Conservation (phyloP, 2,329 filamentous ascomycete species). For the Simplicillium sp. region DNA sequence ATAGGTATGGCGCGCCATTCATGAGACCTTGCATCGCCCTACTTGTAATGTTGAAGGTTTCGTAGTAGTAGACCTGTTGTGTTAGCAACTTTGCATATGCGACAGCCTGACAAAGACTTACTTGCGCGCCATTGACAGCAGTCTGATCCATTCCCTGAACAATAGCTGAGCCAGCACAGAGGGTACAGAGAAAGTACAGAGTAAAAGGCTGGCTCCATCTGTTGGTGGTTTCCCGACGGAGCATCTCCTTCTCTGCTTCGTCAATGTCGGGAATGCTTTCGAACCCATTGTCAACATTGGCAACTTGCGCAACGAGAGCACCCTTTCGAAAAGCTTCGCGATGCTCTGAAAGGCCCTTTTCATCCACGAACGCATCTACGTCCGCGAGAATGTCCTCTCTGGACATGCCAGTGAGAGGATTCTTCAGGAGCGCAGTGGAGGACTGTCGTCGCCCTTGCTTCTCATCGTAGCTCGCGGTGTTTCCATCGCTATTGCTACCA, state of each 20-base stretch:
- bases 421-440: conserved; percentile 17
- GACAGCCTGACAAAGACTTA: conserved; percentile 33
- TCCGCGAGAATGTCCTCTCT: conserved; percentile 20
- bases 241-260: conserved; percentile 17
- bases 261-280: conserved; percentile 16
- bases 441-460: conserved; percentile 10
- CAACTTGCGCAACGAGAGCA: conserved; percentile 39
- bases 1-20: conserved; percentile 46
- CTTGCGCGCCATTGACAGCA: conserved; percentile 54
- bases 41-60: conserved; percentile 21
- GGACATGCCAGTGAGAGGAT: conserved; percentile 19
- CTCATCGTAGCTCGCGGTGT: conserved; percentile 5
- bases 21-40: conserved; percentile 42
- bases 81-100: no score
- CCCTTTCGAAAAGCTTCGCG: conserved; percentile 39
- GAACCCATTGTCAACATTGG: conserved; percentile 20
- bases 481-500: neutral
- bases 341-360: conserved; percentile 21
- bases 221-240: conserved; percentile 18
- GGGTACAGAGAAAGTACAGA: conserved; percentile 24
- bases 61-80: conserved; percentile 23
- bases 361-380: conserved; percentile 24
- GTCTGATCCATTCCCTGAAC: conserved; percentile 61
- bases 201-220: conserved; percentile 22
- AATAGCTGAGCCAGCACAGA: conserved; percentile 35